Conservation (phyloP, 129 eudicot genomes). For the Artemisia annua region DNA sequence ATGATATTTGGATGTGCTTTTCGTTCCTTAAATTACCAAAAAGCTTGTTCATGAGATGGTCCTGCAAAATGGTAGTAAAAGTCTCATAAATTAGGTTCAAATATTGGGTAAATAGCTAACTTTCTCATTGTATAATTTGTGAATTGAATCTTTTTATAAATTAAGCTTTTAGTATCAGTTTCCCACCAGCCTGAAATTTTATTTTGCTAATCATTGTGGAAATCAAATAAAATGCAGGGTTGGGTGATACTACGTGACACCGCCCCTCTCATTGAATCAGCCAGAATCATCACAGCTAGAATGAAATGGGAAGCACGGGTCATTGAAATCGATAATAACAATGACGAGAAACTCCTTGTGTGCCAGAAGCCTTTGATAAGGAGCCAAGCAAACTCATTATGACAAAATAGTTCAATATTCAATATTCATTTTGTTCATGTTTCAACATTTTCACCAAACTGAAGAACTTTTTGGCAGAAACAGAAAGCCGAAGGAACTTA, state of each 20-base stretch:
- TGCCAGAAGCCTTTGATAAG: constrained; percentile 90
- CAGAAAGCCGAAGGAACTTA: constrained; percentile 38
- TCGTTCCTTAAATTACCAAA: too few species aligned
- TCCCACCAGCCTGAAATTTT: neutral
- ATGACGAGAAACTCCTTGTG: constrained; percentile 80
- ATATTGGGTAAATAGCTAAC: neutral
- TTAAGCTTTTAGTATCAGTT: too few species aligned
- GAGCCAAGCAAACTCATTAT: constrained; percentile 53
- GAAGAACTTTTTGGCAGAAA: constrained; percentile 56
- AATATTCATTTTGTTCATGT: constrained; percentile 42
- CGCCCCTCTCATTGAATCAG: constrained; percentile 59
- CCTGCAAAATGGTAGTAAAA: too few species aligned
- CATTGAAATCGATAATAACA: constrained; percentile 82
- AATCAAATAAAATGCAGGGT: constrained; percentile 50
- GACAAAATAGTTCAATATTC: constrained; percentile 29
- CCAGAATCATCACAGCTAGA: constrained; percentile 60
- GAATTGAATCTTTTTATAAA: too few species aligned
- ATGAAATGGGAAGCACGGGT: constrained; percentile 97
- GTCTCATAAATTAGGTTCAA: too few species aligned
- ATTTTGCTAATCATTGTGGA: constrained; percentile 21
- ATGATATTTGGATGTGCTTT: too few species aligned
- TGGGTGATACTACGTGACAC: constrained; percentile 85
- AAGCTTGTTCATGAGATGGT: too few species aligned
- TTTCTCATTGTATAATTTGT: neutral
- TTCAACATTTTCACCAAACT: constrained; percentile 27